Percentiles rank a stretch among this genome's conserved stretches.
Evolutionary conservation across 495 filamentous ascomycete genomes (phyloP).

Genomic region (Geopyxis carbonaria): DNA sequence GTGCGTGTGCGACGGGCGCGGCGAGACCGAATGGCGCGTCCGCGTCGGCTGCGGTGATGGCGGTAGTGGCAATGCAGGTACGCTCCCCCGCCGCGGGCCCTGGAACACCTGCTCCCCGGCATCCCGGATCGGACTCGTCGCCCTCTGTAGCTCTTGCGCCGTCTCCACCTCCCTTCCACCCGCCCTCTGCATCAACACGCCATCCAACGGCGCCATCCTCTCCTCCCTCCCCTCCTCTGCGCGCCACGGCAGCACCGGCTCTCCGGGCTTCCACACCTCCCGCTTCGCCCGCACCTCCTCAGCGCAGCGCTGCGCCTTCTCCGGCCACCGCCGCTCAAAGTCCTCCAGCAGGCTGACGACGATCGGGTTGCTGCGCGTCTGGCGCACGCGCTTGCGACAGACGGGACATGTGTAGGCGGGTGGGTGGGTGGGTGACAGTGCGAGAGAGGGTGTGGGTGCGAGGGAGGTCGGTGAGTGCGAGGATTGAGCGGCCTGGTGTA

Average conservation of each 20-base stretch:
- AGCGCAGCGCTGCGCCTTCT: constrained; percentile 40
- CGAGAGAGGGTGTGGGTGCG: constrained; percentile 38
- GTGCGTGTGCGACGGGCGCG: neutral
- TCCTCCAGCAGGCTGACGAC: constrained; percentile 71
- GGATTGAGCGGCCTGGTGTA: constrained; percentile 22
- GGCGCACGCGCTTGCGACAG: constrained; percentile 70
- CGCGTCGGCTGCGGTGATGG: neutral
- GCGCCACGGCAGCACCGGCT: constrained; percentile 48
- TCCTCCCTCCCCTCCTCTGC: neutral
- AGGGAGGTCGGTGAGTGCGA: constrained; percentile 33
- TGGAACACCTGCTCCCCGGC: too few species aligned
- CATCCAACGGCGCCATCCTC: neutral
- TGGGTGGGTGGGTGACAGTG: too few species aligned
- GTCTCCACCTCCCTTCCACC: neutral
- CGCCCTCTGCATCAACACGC: too few species aligned
- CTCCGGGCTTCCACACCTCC: constrained; percentile 55
- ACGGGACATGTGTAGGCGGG: constrained; percentile 93
- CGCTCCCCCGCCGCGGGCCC: too few species aligned
- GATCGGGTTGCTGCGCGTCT: constrained; percentile 66
- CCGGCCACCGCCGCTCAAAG: constrained; percentile 58
- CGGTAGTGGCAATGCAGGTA: too few species aligned
- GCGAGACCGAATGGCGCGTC: neutral
- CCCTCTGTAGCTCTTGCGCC: neutral
- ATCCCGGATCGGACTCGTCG: neutral
- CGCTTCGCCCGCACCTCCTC: constrained; percentile 57